Conservation (phyloP, 1,284 basidiomycete species). For the Entoloma clypeatum region DNA sequence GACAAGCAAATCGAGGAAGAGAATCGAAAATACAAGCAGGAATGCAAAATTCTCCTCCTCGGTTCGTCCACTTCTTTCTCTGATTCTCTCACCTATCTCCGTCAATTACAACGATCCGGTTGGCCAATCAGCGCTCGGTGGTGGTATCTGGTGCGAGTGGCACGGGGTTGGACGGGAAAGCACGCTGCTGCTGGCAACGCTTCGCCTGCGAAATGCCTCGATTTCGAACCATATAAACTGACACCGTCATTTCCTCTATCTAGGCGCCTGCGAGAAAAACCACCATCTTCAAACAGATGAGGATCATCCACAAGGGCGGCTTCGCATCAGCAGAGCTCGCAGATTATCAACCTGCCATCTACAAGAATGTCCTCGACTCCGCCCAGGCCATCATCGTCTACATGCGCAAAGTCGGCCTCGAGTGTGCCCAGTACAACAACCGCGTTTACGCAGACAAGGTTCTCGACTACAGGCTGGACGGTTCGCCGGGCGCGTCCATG, state of each 20-base stretch:
- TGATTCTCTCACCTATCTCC: neutral
- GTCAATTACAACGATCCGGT: too few relatives aligned
- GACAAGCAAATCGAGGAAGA: slow-evolving; percentile 75
- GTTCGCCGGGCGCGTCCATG: slow-evolving; percentile 31
- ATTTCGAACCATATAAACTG: neutral
- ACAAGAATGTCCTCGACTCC: slow-evolving; percentile 85
- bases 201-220: neutral
- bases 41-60: slow-evolving; percentile 92
- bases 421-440: slow-evolving; percentile 77
- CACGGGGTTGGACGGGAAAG: too few relatives aligned
- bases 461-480: slow-evolving; percentile 50
- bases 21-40: slow-evolving; percentile 73
- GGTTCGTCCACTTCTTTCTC: slow-evolving; percentile 48
- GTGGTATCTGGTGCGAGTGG: too few relatives aligned
- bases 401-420: slow-evolving; percentile 87
- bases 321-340: slow-evolving; percentile 82
- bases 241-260: slow-evolving; percentile 5
- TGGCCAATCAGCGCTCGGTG: too few relatives aligned
- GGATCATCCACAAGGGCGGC: slow-evolving; percentile 96
- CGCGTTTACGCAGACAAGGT: slow-evolving; percentile 65
- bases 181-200: too few relatives aligned
- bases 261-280: slow-evolving; percentile 78
- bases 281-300: slow-evolving; percentile 99
- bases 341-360: slow-evolving; percentile 77
- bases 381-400: slow-evolving; percentile 87